Conservation (phyloP, 192 early-diverging fungal species). For the Paraglomus occultum region DNA sequence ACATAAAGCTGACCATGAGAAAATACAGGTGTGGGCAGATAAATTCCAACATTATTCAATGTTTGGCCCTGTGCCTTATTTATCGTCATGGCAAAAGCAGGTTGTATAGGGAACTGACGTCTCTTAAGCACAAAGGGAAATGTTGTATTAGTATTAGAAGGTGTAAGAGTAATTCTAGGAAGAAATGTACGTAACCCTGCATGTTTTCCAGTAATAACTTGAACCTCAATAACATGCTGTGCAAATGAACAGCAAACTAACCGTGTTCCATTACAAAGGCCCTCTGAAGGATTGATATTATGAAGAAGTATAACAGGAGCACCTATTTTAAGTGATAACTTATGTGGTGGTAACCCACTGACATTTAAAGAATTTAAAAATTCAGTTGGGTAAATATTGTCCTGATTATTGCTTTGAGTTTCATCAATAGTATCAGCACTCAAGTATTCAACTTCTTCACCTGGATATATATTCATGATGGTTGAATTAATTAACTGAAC, state of each 20-base stretch:
- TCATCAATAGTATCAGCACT: constrained; percentile 5
- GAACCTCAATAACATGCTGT: constrained; percentile 3
- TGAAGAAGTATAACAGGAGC: constrained; percentile 25
- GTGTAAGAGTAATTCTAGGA: constrained; percentile 20
- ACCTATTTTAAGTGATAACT: constrained; percentile 23
- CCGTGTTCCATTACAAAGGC: constrained; percentile 31
- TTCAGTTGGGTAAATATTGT: constrained; percentile 17
- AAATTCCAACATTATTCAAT: constrained; percentile 18
- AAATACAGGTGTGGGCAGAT: constrained; percentile 28
- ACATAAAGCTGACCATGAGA: constrained; percentile 31
- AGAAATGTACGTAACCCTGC: not conserved
- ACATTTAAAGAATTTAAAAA: constrained; percentile 27
- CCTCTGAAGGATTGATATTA: constrained; percentile 25
- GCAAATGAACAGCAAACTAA: constrained; percentile 25
- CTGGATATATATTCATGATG: not conserved
- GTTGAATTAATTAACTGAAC: constrained; percentile 26
- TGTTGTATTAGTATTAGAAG: constrained; percentile 11
- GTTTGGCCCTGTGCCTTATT: constrained; percentile 35
- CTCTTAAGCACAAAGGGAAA: constrained; percentile 27
- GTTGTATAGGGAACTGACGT: constrained; percentile 28
- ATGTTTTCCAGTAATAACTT: constrained; percentile 26
- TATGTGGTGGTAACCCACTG: constrained; percentile 28
- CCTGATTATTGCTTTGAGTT: not conserved
- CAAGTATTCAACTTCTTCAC: constrained; percentile 14
- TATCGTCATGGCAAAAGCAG: constrained; percentile 30